Evolutionary conservation across 2,329 filamentous ascomycete species (phyloP).

Genomic region (Lachnellula cervina): DNA sequence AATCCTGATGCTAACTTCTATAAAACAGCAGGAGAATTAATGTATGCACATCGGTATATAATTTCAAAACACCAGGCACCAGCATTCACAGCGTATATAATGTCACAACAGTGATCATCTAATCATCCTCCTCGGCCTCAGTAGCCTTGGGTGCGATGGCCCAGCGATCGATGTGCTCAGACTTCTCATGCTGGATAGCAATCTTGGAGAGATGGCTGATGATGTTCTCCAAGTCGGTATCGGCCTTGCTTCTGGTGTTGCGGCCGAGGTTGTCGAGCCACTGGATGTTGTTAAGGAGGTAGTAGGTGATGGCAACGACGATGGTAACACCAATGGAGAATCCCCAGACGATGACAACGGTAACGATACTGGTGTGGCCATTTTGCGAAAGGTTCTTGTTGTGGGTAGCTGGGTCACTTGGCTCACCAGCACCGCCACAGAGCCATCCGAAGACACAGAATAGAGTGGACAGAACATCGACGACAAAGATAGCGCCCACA

Average conservation of each 20-base stretch:
- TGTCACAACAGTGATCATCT: constrained; percentile 12
- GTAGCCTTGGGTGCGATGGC: constrained; percentile 25
- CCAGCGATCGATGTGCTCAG: constrained; percentile 37
- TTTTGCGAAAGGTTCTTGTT: constrained; percentile 34
- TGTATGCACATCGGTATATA: neutral
- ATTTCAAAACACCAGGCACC: neutral
- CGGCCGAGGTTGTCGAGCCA: constrained; percentile 59
- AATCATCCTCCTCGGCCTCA: constrained; percentile 32
- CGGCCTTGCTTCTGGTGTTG: constrained; percentile 55
- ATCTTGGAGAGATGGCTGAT: constrained; percentile 61
- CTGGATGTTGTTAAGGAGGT: constrained; percentile 52
- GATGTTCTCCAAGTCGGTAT: constrained; percentile 63
- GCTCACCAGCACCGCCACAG: constrained; percentile 43
- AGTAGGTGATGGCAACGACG: constrained; percentile 62
- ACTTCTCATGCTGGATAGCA: constrained; percentile 53
- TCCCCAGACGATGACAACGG: constrained; percentile 59
- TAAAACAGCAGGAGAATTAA: neutral
- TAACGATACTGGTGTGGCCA: constrained; percentile 48
- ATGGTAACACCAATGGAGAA: constrained; percentile 64
- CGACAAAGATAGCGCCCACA: constrained; percentile 63
- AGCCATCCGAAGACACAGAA: constrained; percentile 76
- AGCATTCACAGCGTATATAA: neutral
- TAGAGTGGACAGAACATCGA: constrained; percentile 67
- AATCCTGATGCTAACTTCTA: neutral
- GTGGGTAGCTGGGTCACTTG: constrained; percentile 32